Base-by-base conservation (phyloP, 163 green algal genomes). In the Chlorella variabilis region DNA sequence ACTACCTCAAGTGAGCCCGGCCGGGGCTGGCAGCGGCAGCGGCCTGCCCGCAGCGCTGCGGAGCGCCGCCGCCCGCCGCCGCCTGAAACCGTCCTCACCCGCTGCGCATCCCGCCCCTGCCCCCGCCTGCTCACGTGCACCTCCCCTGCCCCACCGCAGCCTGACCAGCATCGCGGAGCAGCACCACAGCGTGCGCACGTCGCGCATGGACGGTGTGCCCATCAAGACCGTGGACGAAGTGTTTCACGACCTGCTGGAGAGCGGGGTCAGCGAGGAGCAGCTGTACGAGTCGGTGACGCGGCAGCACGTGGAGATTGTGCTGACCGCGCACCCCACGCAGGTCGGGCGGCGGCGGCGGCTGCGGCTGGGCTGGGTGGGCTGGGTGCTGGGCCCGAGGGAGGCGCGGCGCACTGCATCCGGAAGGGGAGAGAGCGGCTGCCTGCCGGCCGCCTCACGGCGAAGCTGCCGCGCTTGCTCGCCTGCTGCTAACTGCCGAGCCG, bases 291-390 rank as follows among this genome's bases (percentile, higher is more conserved):
- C 76, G 76, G 76, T 82, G 15, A 67, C 42, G 18, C 33, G 4
- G 8, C 76, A 82, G 76, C 76, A 82, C 34, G 76, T 82, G 80
- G 94, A 98, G 88, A 93, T 98, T 61, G 94, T 97, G 68, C 88
- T 98, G 69, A 97, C 94, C 34, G 96, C 96, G 17, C 96, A 99
- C 86, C 96, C 96, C 29, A 99, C 96, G 2, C 94, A 98, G n/a
- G n/a, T n/a, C n/a, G n/a, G n/a, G n/a, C 75, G 93, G 96, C n/a
- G n/a, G n/a, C n/a, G n/a, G n/a, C n/a, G n/a, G n/a, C n/a, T n/a
- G n/a, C n/a, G n/a, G n/a, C n/a, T n/a, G n/a, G n/a, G n/a, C n/a
- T n/a, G n/a, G n/a, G n/a, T n/a, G n/a, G n/a, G n/a, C n/a, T n/a
- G n/a, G n/a, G n/a, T n/a, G n/a, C n/a, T n/a, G n/a, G n/a, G n/a